A percentile compares a stretch with the other conserved stretches of the same genome.
phyloP scores from a whole-genome alignment of 805 yeast genomes.

The Candida taoyuanica region DNA sequence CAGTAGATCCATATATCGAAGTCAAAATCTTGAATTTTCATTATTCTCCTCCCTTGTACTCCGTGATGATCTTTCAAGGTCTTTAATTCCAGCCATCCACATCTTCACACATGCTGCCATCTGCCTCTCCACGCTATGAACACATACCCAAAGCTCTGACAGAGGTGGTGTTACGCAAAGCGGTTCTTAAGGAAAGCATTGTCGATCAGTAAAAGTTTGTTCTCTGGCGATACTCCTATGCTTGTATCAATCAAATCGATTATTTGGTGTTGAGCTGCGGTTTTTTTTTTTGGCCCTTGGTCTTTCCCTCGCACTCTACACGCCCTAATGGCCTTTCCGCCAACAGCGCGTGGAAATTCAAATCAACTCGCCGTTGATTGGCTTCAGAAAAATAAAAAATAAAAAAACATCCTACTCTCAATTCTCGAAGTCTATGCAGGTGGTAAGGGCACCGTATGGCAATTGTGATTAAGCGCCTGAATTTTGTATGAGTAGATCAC shows the following conservation, averaged over 20 bases:
- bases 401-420: too few species aligned
- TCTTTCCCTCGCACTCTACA: background rate
- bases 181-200: conserved; percentile 29
- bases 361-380: conserved; percentile 27
- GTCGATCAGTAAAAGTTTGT: conserved; percentile 4
- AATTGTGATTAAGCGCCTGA: background rate
- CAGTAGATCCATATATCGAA: too few species aligned
- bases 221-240: conserved; percentile 4
- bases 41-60: too few species aligned
- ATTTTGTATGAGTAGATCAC: too few species aligned
- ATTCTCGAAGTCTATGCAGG: too few species aligned
- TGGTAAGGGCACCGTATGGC: background rate
- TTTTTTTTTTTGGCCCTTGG: background rate
- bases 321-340: background rate
- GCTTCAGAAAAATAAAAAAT: conserved; percentile 19
- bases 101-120: background rate
- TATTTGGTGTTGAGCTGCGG: background rate
- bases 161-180: conserved; percentile 25
- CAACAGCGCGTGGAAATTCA: conserved; percentile 15
- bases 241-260: background rate
- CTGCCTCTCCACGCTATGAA: background rate
- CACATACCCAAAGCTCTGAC: conserved; percentile 26
- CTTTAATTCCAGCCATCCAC: too few species aligned
- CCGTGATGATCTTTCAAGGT: too few species aligned
- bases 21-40: too few species aligned